Evolutionary conservation across 2,329 filamentous ascomycete genomes (phyloP).

Genomic region (Achaetomium macrosporum): DNA sequence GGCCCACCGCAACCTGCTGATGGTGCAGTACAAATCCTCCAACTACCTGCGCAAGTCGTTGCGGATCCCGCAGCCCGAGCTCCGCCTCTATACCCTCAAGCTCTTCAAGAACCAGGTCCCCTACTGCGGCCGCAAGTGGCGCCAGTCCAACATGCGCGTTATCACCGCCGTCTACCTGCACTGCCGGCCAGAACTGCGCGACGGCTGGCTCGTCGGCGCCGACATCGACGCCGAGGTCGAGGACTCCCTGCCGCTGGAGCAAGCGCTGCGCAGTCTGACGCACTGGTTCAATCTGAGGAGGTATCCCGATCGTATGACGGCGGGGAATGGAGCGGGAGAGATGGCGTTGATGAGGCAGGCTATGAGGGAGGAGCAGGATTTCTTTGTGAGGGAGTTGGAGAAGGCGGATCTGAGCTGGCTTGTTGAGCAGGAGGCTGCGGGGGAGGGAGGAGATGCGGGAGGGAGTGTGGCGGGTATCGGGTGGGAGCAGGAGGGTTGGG

Average conservation of each 20-base stretch:
- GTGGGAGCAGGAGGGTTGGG: constrained; percentile 4
- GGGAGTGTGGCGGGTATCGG: background rate
- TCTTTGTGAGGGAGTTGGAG: constrained; percentile 72
- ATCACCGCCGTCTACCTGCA: constrained; percentile 96
- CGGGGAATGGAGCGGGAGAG: constrained; percentile 32
- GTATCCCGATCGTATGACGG: constrained; percentile 73
- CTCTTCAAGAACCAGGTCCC: constrained; percentile 98
- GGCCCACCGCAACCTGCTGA: constrained; percentile 84
- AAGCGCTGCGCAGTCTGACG: constrained; percentile 80
- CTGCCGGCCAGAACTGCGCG: constrained; percentile 83
- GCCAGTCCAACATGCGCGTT: constrained; percentile 96
- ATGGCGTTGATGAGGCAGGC: constrained; percentile 58
- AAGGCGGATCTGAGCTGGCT: constrained; percentile 50
- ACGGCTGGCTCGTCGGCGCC: constrained; percentile 89
- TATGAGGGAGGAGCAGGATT: constrained; percentile 69
- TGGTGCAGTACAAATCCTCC: constrained; percentile 93
- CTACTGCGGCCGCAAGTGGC: constrained; percentile 97
- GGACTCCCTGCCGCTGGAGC: constrained; percentile 84
- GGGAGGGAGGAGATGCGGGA: background rate
- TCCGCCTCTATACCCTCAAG: constrained; percentile 92
- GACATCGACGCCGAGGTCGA: constrained; percentile 94
- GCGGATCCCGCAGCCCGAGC: constrained; percentile 78
- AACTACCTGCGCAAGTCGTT: constrained; percentile 88
- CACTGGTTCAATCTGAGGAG: constrained; percentile 88
- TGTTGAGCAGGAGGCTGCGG: background rate